phyloP scores from a whole-genome alignment of 345 rosid species.

The Eucalyptus erythrocorys region DNA sequence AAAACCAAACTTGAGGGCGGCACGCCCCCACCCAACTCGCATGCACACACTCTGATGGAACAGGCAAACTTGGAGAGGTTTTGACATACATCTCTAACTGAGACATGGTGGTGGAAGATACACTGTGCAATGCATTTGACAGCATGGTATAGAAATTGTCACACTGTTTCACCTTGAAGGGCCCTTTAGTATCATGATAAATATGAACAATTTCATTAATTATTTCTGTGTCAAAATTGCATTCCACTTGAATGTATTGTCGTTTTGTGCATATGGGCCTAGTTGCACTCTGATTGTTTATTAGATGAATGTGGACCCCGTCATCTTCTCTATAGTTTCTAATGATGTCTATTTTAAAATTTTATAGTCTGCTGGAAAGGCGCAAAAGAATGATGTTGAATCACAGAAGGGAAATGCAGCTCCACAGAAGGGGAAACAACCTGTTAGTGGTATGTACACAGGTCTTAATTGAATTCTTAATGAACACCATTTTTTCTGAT shows the following conservation, averaged over 20 bases:
- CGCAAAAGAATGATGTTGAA: constrained; percentile 39
- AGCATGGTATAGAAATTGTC: neutral
- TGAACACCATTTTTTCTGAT: neutral
- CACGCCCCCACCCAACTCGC: neutral
- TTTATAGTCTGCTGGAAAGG: constrained; percentile 77
- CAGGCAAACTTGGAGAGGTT: neutral
- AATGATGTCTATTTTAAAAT: neutral
- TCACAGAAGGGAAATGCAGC: constrained; percentile 16
- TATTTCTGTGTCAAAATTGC: neutral
- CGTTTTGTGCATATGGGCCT: neutral
- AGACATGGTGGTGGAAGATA: neutral
- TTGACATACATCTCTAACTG: neutral
- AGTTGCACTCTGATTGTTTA: neutral
- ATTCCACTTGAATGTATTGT: neutral
- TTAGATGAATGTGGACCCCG: neutral
- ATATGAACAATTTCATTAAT: neutral
- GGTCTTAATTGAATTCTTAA: neutral
- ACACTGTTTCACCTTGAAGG: neutral
- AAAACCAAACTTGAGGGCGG: neutral
- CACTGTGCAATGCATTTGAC: neutral
- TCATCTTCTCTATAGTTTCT: neutral
- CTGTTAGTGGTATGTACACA: constrained; percentile 23
- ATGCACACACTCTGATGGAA: neutral
- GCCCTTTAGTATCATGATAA: neutral
- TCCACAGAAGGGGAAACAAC: constrained; percentile 22